Conservation (phyloP, 2,329 filamentous ascomycete species). For the Lasiodiplodia theobromae region DNA sequence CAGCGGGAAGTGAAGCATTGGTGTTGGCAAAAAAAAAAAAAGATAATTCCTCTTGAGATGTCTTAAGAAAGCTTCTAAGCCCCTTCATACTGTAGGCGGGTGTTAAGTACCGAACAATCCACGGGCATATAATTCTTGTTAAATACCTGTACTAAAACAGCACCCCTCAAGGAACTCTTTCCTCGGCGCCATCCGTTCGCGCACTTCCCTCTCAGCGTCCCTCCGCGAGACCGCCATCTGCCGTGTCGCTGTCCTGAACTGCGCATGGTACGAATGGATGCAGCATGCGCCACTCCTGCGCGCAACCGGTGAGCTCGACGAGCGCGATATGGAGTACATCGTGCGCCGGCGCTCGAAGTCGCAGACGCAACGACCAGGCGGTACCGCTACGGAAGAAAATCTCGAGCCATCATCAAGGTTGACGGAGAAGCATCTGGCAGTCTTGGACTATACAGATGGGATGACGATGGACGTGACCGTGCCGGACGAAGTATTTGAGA, state of each 20-base stretch:
- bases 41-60: too few species aligned
- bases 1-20: too few species aligned
- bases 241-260: slow-evolving; percentile 79
- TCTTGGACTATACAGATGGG: slow-evolving; percentile 78
- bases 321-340: slow-evolving; percentile 49
- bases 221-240: slow-evolving; percentile 81
- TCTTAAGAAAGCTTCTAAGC: not conserved
- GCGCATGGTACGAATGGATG: slow-evolving; percentile 85
- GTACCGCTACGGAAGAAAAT: slow-evolving; percentile 21
- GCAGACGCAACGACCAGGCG: slow-evolving; percentile 7
- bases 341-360: slow-evolving; percentile 19
- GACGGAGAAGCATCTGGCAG: slow-evolving; percentile 69
- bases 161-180: slow-evolving; percentile 57
- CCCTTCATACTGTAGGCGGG: too few species aligned
- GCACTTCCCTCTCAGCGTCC: slow-evolving; percentile 56
- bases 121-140: not conserved
- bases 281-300: slow-evolving; percentile 75
- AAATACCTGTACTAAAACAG: not conserved
- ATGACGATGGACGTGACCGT: slow-evolving; percentile 81
- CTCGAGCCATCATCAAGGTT: slow-evolving; percentile 44
- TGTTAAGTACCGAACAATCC: too few species aligned
- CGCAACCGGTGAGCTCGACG: slow-evolving; percentile 64
- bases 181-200: slow-evolving; percentile 62
- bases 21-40: too few species aligned
- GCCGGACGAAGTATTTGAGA: slow-evolving; percentile 70